Conservation (phyloP, 495 filamentous ascomycete genomes). For the Hyaloscypha bicolor region DNA sequence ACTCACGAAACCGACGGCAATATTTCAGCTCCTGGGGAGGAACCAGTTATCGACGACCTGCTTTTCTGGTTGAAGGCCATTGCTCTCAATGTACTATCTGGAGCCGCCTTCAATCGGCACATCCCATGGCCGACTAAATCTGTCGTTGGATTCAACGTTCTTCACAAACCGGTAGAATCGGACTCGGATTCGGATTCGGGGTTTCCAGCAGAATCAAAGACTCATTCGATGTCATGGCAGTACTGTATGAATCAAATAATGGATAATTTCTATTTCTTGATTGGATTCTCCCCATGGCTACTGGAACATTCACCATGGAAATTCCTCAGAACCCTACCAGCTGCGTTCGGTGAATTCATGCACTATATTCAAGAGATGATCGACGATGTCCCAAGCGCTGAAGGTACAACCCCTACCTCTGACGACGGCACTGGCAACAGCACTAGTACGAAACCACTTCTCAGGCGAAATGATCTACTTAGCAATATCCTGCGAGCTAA, state of each 20-base stretch:
- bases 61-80: conserved; percentile 4
- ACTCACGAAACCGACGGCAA: conserved; percentile 10
- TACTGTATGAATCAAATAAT: neutral
- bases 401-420: neutral
- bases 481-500: conserved; percentile 31
- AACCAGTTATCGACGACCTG: conserved; percentile 19
- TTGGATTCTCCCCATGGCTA: conserved; percentile 11
- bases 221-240: conserved; percentile 1
- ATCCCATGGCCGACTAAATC: conserved; percentile 11
- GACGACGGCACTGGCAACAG: neutral
- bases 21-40: neutral
- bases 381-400: conserved; percentile 27
- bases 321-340: conserved; percentile 34
- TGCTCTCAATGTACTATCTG: conserved; percentile 10
- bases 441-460: neutral
- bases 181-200: neutral
- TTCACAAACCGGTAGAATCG: neutral
- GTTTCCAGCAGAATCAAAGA: neutral
- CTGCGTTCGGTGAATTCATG: conserved; percentile 47
- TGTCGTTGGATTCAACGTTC: neutral
- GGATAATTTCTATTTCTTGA: conserved; percentile 40
- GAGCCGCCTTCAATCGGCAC: conserved; percentile 8
- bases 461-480: conserved; percentile 41
- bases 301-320: conserved; percentile 25
- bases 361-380: conserved; percentile 52